Evolutionary conservation across 306 rosid species (phyloP), one percentile per base, ranked within the genome.

Genomic region (Luffa acutangula): DNA sequence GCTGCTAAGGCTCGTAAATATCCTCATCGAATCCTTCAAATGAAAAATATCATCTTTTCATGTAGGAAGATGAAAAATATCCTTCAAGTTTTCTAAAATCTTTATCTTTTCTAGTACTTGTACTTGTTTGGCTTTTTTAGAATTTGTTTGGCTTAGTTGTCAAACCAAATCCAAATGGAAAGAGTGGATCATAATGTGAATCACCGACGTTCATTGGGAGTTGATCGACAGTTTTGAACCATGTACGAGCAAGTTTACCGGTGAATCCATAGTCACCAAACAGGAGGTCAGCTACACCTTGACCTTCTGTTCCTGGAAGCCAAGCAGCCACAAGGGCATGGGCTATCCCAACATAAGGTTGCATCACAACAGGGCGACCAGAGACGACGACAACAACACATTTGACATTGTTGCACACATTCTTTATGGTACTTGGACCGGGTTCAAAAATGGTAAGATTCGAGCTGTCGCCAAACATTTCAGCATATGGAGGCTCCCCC

Each of bases 241-340:
- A 93, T 34, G 97, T 93, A 15, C 86, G 89, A 15, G 97, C 97
- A 37, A 93, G 86, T 87, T 93, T 91, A 48, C 98, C 93, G 4
- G 87, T 85, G 88, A 93, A 93, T 76, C 92, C 93, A 43, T 86
- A 86, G 76, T 93, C 93, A 56, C 97, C 98, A 71, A 90, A 93
- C 45, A 90, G 80, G 53, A 85, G 54, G 37, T 94, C 96, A 42
- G 90, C 84, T 51, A 93, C 88, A 63, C 97, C 97, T 85, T 93
- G 97, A 77, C 97, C 97, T 89, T 91, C 97, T n/a, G 96, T 92
- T 39, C 98, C 98, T 0, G 98, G 98, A 78, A 94, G 98, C 98
- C 98, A 94, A 43, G 98, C 98, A 5, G 97, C 94, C 4, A 92
- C 93, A 76, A 94, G 96, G 6, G 97, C 93, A 21, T 94, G 93